Evolutionary conservation across 306 rosid genomes (phyloP), one percentile per base, ranked within the genome.

Genomic region (Cucurbita maxima): DNA sequence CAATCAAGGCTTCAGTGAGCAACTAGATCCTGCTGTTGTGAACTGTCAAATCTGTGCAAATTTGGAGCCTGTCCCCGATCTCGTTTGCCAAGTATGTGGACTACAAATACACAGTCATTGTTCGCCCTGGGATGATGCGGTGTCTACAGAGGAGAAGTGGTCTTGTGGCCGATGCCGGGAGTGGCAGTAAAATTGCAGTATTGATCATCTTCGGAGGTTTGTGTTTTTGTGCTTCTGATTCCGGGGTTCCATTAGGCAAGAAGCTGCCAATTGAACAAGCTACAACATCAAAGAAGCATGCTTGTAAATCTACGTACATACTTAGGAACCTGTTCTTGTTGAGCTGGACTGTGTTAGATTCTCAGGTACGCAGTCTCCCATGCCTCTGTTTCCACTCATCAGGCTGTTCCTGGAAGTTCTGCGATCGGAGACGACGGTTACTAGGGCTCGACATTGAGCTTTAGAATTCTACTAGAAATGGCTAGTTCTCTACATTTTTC

Each of bases 121-220:
- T 79, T 83, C 90, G 13, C 89, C 96, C 6, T 80, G 92, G 88
- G 82, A 45, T 16, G 92, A 89, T 67, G 51, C 79, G n/a, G 70
- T 86, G 38, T 62, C 79, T 12, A 55, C 19, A 41, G 73, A 69
- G 52, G 84, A 82, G 62, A 72, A 58, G 34, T 91, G 97, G 99
- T 88, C 81, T 76, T 91, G 97, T 77, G 87, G 84, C 63, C 73
- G 76, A 50, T 95, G 99, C 76, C 92, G 91, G 68, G 90, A 95
- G 57, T 91, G 96, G 97, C 71, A 78, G 38, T 91, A 82, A 77
- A 82, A 2, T 10, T 6, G 44, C 71, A 72, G 58, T 61, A 34
- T 30, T 20, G 4, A 4, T 40, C 38, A 60, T 50, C 67, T 75
- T 72, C 45, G 56, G 9, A 19, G 58, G 34, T 15, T 59, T 20